Evolutionary conservation across 225 moss, liverwort and hornwort species (phyloP), one percentile per base, ranked within the genome.

Genomic region (Physcomitrium patens): DNA sequence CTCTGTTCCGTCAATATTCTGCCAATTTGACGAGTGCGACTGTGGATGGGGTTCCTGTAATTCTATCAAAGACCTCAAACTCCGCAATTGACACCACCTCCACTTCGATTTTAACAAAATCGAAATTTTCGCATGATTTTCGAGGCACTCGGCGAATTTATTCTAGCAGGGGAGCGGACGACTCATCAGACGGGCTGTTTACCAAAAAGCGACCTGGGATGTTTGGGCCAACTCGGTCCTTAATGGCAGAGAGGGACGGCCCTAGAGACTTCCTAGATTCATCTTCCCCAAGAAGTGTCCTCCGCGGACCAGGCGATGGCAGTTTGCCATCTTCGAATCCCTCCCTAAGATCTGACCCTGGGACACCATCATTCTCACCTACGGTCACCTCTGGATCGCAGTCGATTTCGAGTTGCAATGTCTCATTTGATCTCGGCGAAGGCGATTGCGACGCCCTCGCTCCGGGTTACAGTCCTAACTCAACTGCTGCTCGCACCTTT

Each of bases 231-330:
- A 14, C 31, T 18, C 69, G 54, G 9, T 49, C 65, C 7, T 72
- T 54, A 20, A 26, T 60, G 66, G 53, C 31, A 37, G 7, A 4
- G n/a, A 60, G 48, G 62, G 59, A 15, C 12, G 67, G 67, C 55
- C 17, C 51, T 2, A 63, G 31, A 7, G 57, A 66, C 12, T 54
- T 49, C 3, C 19, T 44, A 0, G 84, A 79, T 52, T 80, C 77
- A 7, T 77, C 77, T n/a, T 93, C 93, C 27, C 93, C 95, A 1
- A 85, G 93, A 52, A 96, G 95, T 63, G 85, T 91, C 54, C 90
- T 96, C 0, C 84, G 83, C n/a, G 95, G 95, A 3, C 95, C 95
- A 0, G 91, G 89, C 64, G 93, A 96, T 43, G 82, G 82, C 9
- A 86, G 86, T 15, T 76, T 86, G 20, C 91, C 88, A 20, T 83